Conservation (phyloP, 345 rosid species). For the Viola odorata region DNA sequence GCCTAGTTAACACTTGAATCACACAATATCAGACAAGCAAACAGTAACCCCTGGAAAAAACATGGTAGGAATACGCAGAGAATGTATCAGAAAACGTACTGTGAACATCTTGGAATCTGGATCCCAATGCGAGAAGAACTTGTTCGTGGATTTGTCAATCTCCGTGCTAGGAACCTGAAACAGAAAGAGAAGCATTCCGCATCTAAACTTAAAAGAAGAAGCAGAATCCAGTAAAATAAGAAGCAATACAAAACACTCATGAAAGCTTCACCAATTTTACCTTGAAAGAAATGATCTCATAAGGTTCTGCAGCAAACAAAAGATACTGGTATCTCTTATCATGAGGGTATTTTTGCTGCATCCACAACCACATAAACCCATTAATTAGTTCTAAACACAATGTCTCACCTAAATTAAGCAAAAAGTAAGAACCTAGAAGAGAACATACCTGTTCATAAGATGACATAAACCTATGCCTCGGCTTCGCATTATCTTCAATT, state of each 20-base stretch:
- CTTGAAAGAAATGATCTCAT: constrained; percentile 95
- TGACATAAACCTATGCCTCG: constrained; percentile 94
- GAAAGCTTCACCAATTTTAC: constrained; percentile 22
- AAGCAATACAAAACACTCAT: not conserved
- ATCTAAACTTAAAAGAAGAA: not conserved
- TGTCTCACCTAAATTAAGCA: not conserved
- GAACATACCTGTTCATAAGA: constrained; percentile 75
- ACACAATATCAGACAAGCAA: not conserved
- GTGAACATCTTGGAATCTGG: constrained; percentile 99
- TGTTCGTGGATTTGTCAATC: constrained; percentile 93
- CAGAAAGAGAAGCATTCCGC: not conserved
- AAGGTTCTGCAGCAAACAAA: constrained; percentile 93
- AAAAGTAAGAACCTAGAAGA: not conserved
- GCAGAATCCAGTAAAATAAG: not conserved
- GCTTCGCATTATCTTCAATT: constrained; percentile 82
- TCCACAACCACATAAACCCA: constrained; percentile 7
- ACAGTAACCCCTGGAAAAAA: too few species aligned
- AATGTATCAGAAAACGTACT: constrained; percentile 36
- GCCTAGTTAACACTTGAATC: not conserved
- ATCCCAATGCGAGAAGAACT: constrained; percentile 98
- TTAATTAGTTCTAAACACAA: not conserved
- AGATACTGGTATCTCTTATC: constrained; percentile 94
- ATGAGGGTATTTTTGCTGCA: constrained; percentile 74
- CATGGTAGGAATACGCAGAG: not conserved
- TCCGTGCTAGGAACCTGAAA: constrained; percentile 97